Evolutionary conservation across 108 stramenopile genomes (phyloP).

Genomic region (Skeletonema grethae): DNA sequence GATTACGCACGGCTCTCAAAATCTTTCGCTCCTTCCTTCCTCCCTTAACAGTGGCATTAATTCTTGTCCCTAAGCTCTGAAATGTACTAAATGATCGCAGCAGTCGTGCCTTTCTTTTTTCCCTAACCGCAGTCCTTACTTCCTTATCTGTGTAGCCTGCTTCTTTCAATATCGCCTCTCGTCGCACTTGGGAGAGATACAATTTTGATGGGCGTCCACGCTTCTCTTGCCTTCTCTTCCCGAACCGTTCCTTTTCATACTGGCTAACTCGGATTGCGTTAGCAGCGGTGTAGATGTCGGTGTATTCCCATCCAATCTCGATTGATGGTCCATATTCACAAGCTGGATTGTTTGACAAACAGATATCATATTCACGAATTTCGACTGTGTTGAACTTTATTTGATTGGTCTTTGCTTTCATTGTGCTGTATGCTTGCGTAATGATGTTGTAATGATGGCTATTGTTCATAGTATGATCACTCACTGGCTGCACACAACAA

Average conservation of each 20-base stretch:
- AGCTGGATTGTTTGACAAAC: slow-evolving; percentile 22
- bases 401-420: background rate
- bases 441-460: too few relatives aligned
- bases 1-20: slow-evolving; percentile 3
- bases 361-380: slow-evolving; percentile 12
- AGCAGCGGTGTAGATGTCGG: slow-evolving; percentile 14
- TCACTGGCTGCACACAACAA: too few relatives aligned
- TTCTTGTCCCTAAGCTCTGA: background rate
- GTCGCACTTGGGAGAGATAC: background rate
- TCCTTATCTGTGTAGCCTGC: background rate
- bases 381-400: slow-evolving; percentile 6
- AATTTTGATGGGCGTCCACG: background rate
- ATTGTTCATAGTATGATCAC: too few relatives aligned
- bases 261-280: slow-evolving; percentile 4
- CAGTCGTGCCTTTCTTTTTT: background rate
- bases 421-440: background rate
- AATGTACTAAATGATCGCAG: background rate
- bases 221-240: background rate
- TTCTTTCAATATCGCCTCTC: background rate
- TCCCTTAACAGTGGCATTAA: background rate
- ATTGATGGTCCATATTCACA: slow-evolving; percentile 21
- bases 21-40: slow-evolving; percentile 15
- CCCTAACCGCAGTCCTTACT: background rate
- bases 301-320: slow-evolving; percentile 31
- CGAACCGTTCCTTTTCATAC: slow-evolving; percentile 1